Base-by-base conservation (phyloP, 371 early-diverging fungal genomes). In the Apophysomyces trapeziformis region DNA sequence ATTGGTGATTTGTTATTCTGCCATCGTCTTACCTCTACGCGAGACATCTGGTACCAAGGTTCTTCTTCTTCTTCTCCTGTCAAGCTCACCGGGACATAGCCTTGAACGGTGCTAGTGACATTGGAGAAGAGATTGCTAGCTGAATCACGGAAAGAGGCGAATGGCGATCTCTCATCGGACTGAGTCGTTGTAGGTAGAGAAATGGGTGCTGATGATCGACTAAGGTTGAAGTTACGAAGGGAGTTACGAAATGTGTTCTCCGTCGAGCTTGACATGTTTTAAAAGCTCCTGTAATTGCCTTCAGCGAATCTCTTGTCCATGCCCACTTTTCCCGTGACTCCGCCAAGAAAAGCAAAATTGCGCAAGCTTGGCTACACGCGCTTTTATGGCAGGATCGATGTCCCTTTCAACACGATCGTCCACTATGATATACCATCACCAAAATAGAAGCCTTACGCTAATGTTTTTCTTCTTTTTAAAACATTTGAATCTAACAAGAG, bases 31-130 rank as follows among this genome's bases (percentile, higher is more conserved):
- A 78, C 83, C 76, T 83, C 83, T 18, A 79, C 72, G 45, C 83
- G 73, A 18, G 83, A 83, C 57, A 83, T 65, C 60, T 83, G 83
- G 65, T 77, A 83, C 80, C 80, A 83, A 38, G 83, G 80, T 39
- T 82, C 82, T 60, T 76, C 82, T 58, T 78, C 80, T 68, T 80
- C 83, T 9, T 67, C 73, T 18, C 26, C 57, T 36, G 63, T 70
- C 26, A 68, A 47, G 41, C 68, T 64, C 37, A 83, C 67, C 5
- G 83, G 83, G 4, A 78, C 63, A 62, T 83, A 83, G 18, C 80
- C 83, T 69, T 83, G 83, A 18, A 83, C 77, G 16, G 75, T 75
- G 18, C 41, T 71, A 16, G 77, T 63, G 37, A 80, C 75, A 61
- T 76, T 79, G 8, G 78, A 78, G 26, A 83, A 79, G 4, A 72